Evolutionary conservation across 345 rosid genomes (phyloP), one percentile per base, ranked within the genome.

Genomic region (Gossypium stocksii): DNA sequence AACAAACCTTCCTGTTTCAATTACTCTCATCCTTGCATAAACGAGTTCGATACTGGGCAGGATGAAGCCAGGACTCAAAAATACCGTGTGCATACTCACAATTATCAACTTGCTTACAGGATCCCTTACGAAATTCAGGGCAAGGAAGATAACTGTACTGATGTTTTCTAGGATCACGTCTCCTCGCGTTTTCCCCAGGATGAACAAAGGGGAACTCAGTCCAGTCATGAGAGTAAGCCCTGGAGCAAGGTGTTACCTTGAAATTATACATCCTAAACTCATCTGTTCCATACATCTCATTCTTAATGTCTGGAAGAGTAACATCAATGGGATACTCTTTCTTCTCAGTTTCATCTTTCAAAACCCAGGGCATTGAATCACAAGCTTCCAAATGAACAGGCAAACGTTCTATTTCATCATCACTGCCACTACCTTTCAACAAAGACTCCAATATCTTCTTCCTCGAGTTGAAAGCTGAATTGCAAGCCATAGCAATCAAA

Each of bases 141-240:
- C 98, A 94, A 0, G 98, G 98, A 58, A 92, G 97, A 70, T 94
- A 94, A 68, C 95, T 92, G 54, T 94, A 94, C 70, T 86, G 93
- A 43, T 88, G 91, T 74, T 92, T 94, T 72, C 97, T 83, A 1
- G 95, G 98, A 79, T 92, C 95, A 66, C 98, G 91, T 25, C 97
- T 83, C 89, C 98, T 86, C 2, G 98, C 98, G 4, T 94, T 94
- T 86, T 94, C 97, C 22, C 97, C 97, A 0, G 97, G 98, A 77
- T 94, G 98, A 79, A 89, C 97, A 81, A 94, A 94, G 0, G 97
- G 98, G 73, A 97, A 94, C 81, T 92, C 97, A 0, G 97, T 94
- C 97, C 98, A 92, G 48, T 94, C 97, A 44, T 94, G 98, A 0
- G 98, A 94, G 81, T 94, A 94, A 6, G 98, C 97, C 84, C 97